Base-by-base conservation (phyloP, 306 rosid genomes). In the Macrotyloma uniflorum region DNA sequence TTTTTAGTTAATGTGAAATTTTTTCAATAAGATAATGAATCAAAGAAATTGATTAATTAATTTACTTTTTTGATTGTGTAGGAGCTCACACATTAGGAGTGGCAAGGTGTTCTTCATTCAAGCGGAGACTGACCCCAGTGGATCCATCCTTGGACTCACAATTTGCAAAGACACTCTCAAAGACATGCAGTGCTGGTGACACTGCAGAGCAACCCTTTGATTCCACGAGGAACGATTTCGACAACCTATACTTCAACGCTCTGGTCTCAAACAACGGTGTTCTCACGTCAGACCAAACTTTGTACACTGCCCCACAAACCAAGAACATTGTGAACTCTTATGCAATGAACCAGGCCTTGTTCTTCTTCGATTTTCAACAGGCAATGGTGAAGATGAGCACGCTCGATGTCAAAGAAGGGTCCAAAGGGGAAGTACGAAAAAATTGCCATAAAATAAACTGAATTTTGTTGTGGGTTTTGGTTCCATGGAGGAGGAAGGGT, bases 51-150 rank as follows among this genome's bases (percentile, higher is more conserved):
- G 28, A n/a, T 26, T 26, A 26, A 26, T 2, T 26, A 26, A 26
- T 26, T 26, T 26, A 26, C 28, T 26, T 26, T 26, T 26, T 32
- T 62, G 28, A 28, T 19, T 63, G 0, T 65, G 66, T 47, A 91
- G 98, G 98, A 30, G 98, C 90, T 23, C 98, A 91, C 64, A 90
- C 98, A 6, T 47, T 94, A 36, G 98, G 98, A 55, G 94, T 86
- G 24, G 96, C 98, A 62, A 84, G 93, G 80, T 94, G 98, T 78
- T 30, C 87, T 2, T 86, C 93, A 0, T 93, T 93, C 87, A 90
- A 91, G 74, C 71, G 20, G 72, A 67, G 98, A 58, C 51, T 93
- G 20, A 47, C 23, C 28, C 40, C 38, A 13, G 70, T 4, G 24
- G 97, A 91, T 45, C 80, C 83, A 45, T 67, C 70, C 0, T 30